phyloP scores from a whole-genome alignment of 805 yeast species.

The Candida saitoana region DNA sequence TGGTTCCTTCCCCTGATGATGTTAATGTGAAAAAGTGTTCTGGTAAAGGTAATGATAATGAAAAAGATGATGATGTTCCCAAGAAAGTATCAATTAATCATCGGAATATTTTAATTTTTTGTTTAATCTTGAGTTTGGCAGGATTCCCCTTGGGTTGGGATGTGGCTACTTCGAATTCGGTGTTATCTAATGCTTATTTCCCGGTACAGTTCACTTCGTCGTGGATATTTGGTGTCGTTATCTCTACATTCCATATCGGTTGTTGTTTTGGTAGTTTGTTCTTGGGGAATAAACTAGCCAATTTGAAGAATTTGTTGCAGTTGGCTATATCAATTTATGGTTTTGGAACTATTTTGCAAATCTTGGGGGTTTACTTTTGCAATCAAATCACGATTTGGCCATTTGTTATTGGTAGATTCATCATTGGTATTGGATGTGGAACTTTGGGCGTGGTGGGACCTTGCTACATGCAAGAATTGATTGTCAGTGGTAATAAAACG shows the following conservation, averaged over 20 bases:
- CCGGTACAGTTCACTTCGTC: constrained; percentile 8
- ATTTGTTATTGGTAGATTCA: constrained; percentile 16
- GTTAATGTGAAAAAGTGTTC: background rate
- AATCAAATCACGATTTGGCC: constrained; percentile 7
- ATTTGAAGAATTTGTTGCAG: constrained; percentile 12
- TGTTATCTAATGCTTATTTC: constrained; percentile 12
- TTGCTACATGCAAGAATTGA: constrained; percentile 17
- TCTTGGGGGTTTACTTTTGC: constrained; percentile 3
- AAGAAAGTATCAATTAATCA: constrained; percentile 1
- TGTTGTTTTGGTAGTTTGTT: constrained; percentile 17
- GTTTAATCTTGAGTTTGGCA: constrained; percentile 11
- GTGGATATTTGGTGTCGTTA: constrained; percentile 15
- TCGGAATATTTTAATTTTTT: constrained; percentile 7
- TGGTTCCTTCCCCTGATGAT: background rate
- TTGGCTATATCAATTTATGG: constrained; percentile 14
- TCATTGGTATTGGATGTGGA: constrained; percentile 24
- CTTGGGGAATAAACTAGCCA: constrained; percentile 10
- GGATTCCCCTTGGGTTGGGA: constrained; percentile 26
- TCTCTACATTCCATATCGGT: constrained; percentile 24
- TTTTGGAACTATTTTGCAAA: constrained; percentile 16
- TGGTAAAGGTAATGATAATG: background rate
- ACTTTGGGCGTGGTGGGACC: constrained; percentile 20
- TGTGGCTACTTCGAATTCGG: constrained; percentile 19
- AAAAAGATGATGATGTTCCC: background rate
- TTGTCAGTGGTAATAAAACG: constrained; percentile 12